Conservation (phyloP, 106 monocot genomes). For the Phalaenopsis equestris region DNA sequence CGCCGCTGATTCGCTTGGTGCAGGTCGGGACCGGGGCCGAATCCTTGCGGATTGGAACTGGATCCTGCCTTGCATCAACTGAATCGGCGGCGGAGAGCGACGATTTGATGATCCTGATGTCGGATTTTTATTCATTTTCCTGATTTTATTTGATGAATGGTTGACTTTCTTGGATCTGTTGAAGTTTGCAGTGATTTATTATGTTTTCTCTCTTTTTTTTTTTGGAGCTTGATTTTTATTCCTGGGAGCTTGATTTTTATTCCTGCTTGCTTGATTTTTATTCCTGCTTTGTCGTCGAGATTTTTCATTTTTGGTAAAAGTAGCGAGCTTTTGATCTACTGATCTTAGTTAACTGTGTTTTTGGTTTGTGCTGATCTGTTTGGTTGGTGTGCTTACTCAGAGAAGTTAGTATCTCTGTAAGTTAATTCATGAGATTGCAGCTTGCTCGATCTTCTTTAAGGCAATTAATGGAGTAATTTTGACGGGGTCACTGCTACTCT, state of each 20-base stretch:
- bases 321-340: too few species aligned
- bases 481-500: not conserved
- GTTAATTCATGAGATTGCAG: not conserved
- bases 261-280: not conserved
- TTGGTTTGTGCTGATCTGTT: too few species aligned
- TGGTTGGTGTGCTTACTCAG: too few species aligned
- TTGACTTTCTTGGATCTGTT: not conserved
- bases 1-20: slow-evolving; percentile 83
- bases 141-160: not conserved
- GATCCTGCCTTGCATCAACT: slow-evolving; percentile 88
- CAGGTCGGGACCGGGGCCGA: slow-evolving; percentile 65
- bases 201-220: not conserved
- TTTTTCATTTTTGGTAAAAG: too few species aligned
- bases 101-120: not conserved
- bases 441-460: not conserved
- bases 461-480: not conserved
- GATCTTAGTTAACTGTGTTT: too few species aligned
- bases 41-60: not conserved
- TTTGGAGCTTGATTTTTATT: not conserved
- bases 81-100: slow-evolving; percentile 56
- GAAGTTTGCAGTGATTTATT: not conserved
- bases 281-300: not conserved
- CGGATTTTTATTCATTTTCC: not conserved
- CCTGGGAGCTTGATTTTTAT: too few species aligned
- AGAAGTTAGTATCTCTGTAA: too few species aligned